Percentiles rank a stretch among this genome's conserved stretches.
Evolutionary conservation across 1,139 yeast genomes (phyloP).

Genomic region (Saccharomyces pastorianus): DNA sequence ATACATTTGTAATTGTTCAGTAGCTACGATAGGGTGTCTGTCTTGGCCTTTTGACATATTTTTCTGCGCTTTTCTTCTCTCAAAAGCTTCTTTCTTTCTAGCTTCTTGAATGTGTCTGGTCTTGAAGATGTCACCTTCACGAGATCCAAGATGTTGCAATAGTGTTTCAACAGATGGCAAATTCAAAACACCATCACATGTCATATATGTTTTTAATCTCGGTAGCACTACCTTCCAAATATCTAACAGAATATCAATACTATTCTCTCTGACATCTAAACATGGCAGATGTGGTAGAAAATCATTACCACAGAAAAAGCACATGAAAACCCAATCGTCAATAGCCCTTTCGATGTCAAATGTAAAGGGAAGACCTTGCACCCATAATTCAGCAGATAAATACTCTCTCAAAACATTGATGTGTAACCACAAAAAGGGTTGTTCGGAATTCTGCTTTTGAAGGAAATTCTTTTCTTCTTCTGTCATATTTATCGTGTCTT

Average conservation of each 20-base stretch:
- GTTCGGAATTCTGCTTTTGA: conserved; percentile 52
- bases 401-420: conserved; percentile 83
- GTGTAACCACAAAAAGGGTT: conserved; percentile 93
- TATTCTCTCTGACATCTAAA: conserved; percentile 88
- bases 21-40: conserved; percentile 65
- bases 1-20: conserved; percentile 65
- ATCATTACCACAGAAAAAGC: conserved; percentile 98
- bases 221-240: conserved; percentile 79
- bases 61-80: conserved; percentile 47
- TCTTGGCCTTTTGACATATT: conserved; percentile 56
- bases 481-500: conserved; percentile 51
- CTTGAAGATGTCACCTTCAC: conserved; percentile 76
- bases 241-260: conserved; percentile 70
- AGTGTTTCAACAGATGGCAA: conserved; percentile 68
- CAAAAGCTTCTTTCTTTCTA: conserved; percentile 54
- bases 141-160: conserved; percentile 54
- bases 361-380: conserved; percentile 61
- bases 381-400: conserved; percentile 68
- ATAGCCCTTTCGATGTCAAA: conserved; percentile 91
- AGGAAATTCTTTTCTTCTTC: conserved; percentile 50
- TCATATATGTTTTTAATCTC: conserved; percentile 62
- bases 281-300: conserved; percentile 95
- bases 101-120: conserved; percentile 59
- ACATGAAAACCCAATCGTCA: conserved; percentile 98
- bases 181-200: conserved; percentile 81